phyloP scores from a whole-genome alignment of 768 basidiomycete species.

The Tricholoma terreum region DNA sequence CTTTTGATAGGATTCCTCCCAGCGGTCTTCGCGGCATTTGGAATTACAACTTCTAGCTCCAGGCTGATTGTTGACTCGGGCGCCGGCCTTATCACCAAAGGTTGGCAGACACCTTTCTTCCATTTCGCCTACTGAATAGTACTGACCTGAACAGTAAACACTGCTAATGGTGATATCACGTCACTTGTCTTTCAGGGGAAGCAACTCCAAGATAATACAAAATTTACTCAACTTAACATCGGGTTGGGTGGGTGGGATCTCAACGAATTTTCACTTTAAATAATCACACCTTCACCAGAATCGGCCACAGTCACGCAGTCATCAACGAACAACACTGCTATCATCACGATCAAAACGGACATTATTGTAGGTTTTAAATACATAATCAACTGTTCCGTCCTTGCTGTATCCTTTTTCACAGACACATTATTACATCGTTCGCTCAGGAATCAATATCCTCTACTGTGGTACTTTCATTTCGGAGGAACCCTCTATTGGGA shows the following conservation, averaged over 20 bases:
- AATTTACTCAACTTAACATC: conserved; percentile 46
- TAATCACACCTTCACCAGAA: conserved; percentile 18
- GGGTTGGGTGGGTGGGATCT: conserved; percentile 33
- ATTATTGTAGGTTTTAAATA: conserved; percentile 37
- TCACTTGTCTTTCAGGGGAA: conserved; percentile 44
- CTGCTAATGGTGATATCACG: conserved; percentile 43
- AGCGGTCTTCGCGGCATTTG: conserved; percentile 42
- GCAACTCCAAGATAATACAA: conserved; percentile 42
- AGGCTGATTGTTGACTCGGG: conserved; percentile 43
- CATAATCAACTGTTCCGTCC: not conserved
- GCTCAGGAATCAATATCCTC: conserved; percentile 40
- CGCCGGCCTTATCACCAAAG: conserved; percentile 41
- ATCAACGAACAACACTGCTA: conserved; percentile 37
- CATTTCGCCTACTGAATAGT: not conserved
- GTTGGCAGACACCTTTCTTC: conserved; percentile 20
- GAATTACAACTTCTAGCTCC: conserved; percentile 39
- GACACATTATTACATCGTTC: conserved; percentile 47
- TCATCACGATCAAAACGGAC: conserved; percentile 41
- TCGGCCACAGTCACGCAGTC: conserved; percentile 40
- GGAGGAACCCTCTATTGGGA: conserved; percentile 45
- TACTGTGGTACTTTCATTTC: conserved; percentile 46
- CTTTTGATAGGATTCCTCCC: conserved; percentile 23
- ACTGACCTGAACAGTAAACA: conserved; percentile 31
- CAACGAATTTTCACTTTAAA: not conserved
- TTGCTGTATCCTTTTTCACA: conserved; percentile 11